These are phyloP conservation scores for Backusella psychrophila DNA, from an alignment of 192 early-diverging fungal species.

Conservation along the genomic window DNA sequence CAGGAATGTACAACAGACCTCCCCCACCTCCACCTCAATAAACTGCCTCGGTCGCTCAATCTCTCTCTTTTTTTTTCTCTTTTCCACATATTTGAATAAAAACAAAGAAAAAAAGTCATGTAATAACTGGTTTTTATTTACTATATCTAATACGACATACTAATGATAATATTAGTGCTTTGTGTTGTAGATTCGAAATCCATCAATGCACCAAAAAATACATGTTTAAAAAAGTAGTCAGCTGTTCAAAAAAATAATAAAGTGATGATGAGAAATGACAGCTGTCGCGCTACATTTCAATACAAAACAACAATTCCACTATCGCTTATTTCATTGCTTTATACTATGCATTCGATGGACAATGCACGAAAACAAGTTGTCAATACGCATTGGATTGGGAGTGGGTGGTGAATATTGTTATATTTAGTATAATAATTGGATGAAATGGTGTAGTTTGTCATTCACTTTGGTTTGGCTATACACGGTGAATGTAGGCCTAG, in stretches of 20 bases:
- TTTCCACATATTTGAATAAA: constrained; percentile 1
- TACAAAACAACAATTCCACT: too few relatives aligned
- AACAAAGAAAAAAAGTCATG: background rate
- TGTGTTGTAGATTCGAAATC: background rate
- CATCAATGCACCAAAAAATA: background rate
- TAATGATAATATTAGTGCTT: background rate
- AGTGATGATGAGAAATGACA: background rate
- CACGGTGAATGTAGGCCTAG: too few relatives aligned
- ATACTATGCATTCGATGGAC: too few relatives aligned
- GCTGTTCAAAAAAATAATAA: background rate
- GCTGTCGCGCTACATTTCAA: background rate
- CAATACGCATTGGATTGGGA: too few relatives aligned
- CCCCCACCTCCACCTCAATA: constrained; percentile 20
- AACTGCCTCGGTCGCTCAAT: background rate
- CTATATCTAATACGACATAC: background rate
- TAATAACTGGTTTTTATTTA: background rate
- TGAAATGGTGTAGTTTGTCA: too few relatives aligned
- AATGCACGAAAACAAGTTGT: too few relatives aligned
- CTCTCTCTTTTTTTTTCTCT: background rate
- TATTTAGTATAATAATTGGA: too few relatives aligned
- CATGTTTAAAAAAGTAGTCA: background rate
- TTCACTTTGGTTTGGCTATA: too few relatives aligned
- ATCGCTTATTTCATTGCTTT: too few relatives aligned
- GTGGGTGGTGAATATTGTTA: too few relatives aligned
- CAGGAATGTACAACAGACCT: constrained; percentile 32